Percentiles rank a stretch among this genome's conserved stretches.
Evolutionary conservation across 2,329 filamentous ascomycete genomes (phyloP).

Genomic region (Helminthosporium solani): DNA sequence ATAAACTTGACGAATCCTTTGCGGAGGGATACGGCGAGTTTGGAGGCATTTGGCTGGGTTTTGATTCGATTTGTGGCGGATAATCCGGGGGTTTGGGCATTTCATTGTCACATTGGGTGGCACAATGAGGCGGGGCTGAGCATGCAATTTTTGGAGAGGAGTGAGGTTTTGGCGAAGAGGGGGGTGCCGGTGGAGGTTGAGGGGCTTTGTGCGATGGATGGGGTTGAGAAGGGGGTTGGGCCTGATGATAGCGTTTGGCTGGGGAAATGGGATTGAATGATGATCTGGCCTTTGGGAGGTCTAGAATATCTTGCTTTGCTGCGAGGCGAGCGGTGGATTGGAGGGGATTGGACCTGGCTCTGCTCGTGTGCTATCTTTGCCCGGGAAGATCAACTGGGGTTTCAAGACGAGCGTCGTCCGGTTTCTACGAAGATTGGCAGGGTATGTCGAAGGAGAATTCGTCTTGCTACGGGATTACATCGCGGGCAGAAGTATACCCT

Average conservation of each 20-base stretch:
- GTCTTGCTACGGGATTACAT: too few relatives aligned
- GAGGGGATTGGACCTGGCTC: too few relatives aligned
- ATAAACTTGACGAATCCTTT: slow-evolving; percentile 47
- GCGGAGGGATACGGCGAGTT: slow-evolving; percentile 66
- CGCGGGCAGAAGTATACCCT: too few relatives aligned
- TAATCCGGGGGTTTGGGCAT: slow-evolving; percentile 61
- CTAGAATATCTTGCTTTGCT: too few relatives aligned
- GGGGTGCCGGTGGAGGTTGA: slow-evolving; percentile 49
- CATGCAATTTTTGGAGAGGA: slow-evolving; percentile 59
- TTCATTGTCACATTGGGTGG: slow-evolving; percentile 79
- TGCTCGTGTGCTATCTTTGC: too few relatives aligned
- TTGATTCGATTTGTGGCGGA: slow-evolving; percentile 61
- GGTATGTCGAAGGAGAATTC: too few relatives aligned
- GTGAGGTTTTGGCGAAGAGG: slow-evolving; percentile 49
- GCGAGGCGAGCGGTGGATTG: too few relatives aligned
- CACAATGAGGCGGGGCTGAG: slow-evolving; percentile 40
- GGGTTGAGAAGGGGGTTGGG: slow-evolving; percentile 51
- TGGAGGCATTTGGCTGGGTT: slow-evolving; percentile 66
- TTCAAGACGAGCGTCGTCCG: too few relatives aligned
- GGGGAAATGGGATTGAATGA: slow-evolving; percentile 24
- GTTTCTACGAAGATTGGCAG: too few relatives aligned
- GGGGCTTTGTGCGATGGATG: slow-evolving; percentile 50
- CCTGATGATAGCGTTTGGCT: slow-evolving; percentile 54
- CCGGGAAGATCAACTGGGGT: too few relatives aligned
- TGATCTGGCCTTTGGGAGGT: neutral